Evolutionary conservation across 1,284 basidiomycete genomes (phyloP), one percentile per base, ranked within the genome.

Genomic region (Sanguinoderma infundibulare): DNA sequence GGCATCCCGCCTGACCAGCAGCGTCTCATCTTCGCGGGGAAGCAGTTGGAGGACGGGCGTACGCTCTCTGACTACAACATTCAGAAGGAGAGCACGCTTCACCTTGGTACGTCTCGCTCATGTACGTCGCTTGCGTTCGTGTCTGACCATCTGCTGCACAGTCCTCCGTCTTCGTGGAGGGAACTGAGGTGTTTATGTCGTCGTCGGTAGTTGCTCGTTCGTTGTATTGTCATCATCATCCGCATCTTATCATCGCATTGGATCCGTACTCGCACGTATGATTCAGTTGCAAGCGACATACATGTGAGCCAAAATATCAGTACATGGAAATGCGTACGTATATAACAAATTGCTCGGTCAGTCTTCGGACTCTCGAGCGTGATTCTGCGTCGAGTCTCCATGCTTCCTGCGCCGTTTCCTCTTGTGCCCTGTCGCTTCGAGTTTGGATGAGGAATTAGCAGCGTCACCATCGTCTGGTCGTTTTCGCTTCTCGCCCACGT

Each of bases 111-210:
- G 70, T 55, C 24, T 46, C 20, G 20, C 1, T 49, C 52, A 0
- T 22, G 22, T 5, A 52, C 46, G 9, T 38, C 70, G 72, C 80
- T 50, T 77, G 79, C 75, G 66, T 81, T n/a, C n/a, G n/a, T n/a
- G n/a, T n/a, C n/a, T n/a, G n/a, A n/a, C n/a, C n/a, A n/a, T n/a
- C n/a, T n/a, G n/a, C n/a, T n/a, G n/a, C n/a, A n/a, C n/a, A 67
- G 94, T 96, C 36, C 82, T 95, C 64, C 89, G 94, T 77, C 84
- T 85, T 72, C 86, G 93, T 77, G 93, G 93, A 73, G 88, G 87
- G 34, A 78, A 80, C 40, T 81, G 68, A 75, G 53, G 17, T 56
- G 52, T 47, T 49, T 55, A 32, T 53, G 20, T 42, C 22, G 53
- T 30, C 22, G 40, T n/a, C 12, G 50, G 24, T 53, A n/a, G 26